Evolutionary conservation across 2,329 filamentous ascomycete genomes (phyloP).

Genomic region (Botrytis paeoniae): DNA sequence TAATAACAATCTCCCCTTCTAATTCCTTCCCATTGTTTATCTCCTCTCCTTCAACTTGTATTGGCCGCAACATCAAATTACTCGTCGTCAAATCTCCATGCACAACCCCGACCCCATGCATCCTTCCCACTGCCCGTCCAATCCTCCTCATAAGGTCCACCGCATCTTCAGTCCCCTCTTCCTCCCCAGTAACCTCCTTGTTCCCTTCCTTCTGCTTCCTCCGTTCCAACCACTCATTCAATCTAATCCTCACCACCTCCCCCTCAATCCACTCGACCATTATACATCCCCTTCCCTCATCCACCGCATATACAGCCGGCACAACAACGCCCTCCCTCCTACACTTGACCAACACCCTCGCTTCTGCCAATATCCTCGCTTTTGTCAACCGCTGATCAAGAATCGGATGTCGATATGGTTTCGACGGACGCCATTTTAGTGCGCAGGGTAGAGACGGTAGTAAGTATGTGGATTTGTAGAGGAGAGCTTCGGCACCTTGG

Average conservation of each 20-base stretch:
- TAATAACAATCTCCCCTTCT: constrained; percentile 78
- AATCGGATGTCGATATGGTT: constrained; percentile 85
- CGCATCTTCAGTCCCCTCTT: constrained; percentile 50
- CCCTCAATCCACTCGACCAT: constrained; percentile 85
- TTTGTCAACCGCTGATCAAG: constrained; percentile 86
- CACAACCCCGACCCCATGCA: constrained; percentile 83
- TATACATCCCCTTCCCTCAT: constrained; percentile 65
- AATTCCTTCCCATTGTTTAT: constrained; percentile 38
- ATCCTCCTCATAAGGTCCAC: constrained; percentile 66
- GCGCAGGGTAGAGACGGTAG: constrained; percentile 65
- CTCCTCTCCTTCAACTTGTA: constrained; percentile 20
- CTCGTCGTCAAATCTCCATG: constrained; percentile 97
- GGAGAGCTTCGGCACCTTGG: constrained; percentile 92
- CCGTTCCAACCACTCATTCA: constrained; percentile 65
- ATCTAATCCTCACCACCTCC: constrained; percentile 61
- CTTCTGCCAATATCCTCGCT: constrained; percentile 84
- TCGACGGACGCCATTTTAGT: constrained; percentile 86
- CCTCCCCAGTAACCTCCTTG: constrained; percentile 31
- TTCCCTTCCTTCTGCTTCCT: constrained; percentile 31
- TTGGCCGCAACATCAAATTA: constrained; percentile 77
- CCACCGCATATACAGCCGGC: constrained; percentile 72
- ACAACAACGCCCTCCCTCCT: constrained; percentile 76
- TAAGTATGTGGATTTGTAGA: constrained; percentile 85
- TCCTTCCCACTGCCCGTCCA: constrained; percentile 65
- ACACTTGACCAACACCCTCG: constrained; percentile 77